Evolutionary conservation across 805 yeast genomes (phyloP), one percentile per base, ranked within the genome.

Genomic region (Saccharomycopsis sp.): DNA sequence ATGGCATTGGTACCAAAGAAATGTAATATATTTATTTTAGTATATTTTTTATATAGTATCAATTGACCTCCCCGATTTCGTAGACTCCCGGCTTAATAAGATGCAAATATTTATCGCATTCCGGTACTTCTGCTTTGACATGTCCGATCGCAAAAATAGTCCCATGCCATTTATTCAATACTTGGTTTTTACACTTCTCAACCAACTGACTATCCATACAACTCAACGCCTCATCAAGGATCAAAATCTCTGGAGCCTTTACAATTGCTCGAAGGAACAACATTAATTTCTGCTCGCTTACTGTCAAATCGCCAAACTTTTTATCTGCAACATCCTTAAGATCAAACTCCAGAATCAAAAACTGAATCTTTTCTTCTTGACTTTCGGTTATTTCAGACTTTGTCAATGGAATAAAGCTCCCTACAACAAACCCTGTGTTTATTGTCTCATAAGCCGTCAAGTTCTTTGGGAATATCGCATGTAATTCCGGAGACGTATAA

Each of bases 141-240:
- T 93, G 99, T 0, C 96, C 96, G 23, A 94, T 87, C 0, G 87
- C 76, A 41, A 93, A 76, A 1, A 85, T 83, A 0, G 97, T 85
- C 0, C 96, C 88, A 1, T 80, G 78, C 80, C 84, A 84, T 54
- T 73, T 67, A 42, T 79, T 72, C 25, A 78, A 69, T 15, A 82
- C 69, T 3, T 83, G 64, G 35, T 74, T 73, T 64, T 84, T 84
- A 57, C 90, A 86, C 54, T 73, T 75, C 47, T 75, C 74, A 60
- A 85, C 75, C 38, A 80, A 77, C 20, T 76, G 80, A 56, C 83
- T 85, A 47, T 86, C 88, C 94, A 93, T 89, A 15, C 91, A 96
- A 22, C 96, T 88, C 59, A 93, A 82, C 0, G 98, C 96, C 73
- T 93, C 99, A 70, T 93, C 99, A 1, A 93, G 74, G 53, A 93